Evolutionary conservation across 2,329 filamentous ascomycete species (phyloP), one percentile per base, ranked within the genome.

Genomic region (Lasiodiplodia theobromae): DNA sequence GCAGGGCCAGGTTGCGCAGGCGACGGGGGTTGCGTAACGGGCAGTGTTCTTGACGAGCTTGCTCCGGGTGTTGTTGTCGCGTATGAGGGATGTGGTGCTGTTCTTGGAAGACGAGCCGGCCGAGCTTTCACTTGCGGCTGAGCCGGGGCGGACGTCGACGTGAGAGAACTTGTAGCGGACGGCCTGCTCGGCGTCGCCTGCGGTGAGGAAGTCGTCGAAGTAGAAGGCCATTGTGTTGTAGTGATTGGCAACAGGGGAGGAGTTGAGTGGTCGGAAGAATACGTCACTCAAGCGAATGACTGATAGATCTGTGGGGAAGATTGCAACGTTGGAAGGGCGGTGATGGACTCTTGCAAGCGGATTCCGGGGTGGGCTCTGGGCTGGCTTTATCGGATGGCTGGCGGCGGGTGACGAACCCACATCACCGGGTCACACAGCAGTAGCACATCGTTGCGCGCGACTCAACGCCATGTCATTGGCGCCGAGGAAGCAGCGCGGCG

Each of bases 131-230:
- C 44, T 67, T 6, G 34, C 10, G 7, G 40, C 34, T 12, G 53
- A 60, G 44, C 38, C 38, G 4, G 28, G 25, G 8, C 53, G 54
- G 16, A 60, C 23, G 47, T 66, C 63, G 63, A 56, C 49, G 25
- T 5, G 49, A 7, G 63, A 56, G 37, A 66, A 54, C n/a, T 66
- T 66, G 51, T 37, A 66, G 18, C 63, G 63, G 23, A 66, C 38
- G 4, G 63, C 63, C 49, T 66, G 63, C 44, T 62, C 56, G 21
- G 66, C 66, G 56, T 68, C 66, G 34, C 44, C 37, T 12, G 66
- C 66, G 2, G 66, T 53, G 34, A 68, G 66, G 14, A 53, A 10
- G 18, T 68, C 57, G 56, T 68, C 66, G 47, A 68, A 68, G 57
- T 68, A 63, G 49, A 68, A 68, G 23, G 65, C 56, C 65, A 67